Base-by-base conservation (phyloP, 1,284 basidiomycete species). In the Sporisorium graminicola region DNA sequence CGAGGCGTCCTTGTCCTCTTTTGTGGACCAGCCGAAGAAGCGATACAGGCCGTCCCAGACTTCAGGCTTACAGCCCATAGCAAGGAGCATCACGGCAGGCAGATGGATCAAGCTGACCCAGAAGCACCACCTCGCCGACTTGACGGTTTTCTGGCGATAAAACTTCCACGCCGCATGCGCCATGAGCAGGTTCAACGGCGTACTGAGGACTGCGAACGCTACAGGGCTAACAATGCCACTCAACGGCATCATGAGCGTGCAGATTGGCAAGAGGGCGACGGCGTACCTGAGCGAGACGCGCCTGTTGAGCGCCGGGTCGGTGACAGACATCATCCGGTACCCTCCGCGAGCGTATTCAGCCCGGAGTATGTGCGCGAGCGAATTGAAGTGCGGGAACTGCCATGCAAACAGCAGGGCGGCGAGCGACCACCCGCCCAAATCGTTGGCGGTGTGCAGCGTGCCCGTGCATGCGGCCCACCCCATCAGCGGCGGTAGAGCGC, bases 301-400 rank as follows among this genome's bases (percentile, higher is more conserved):
- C 0, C 94, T 90, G 84, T 98, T 99, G 79, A 93, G 91, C 13
- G 87, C 83, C 0, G 96, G 94, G 47, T 91, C 89, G 50, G 93
- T 87, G 61, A 95, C 92, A 26, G 92, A 91, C 40, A 98, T 90
- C 97, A 99, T 99, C 44, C 90, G 90, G 85, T 97, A 99, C 18
- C 95, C 96, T 6, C 93, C 94, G 81, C 94, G 90, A 0, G 96
- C 94, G 86, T 99, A 99, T 35, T 93, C 92, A 18, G 90, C 91
- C 27, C 95, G 90, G 14, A 97, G 90, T 54, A 95, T 89, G 86
- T 98, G 90, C 3, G 95, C 91, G n/a, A 99, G 89, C 1, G 94
- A 88, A 87, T 97, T 98, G 88, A 99, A 99, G 86, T 99, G 97
- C 20, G 97, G 96, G 86, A 99, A 99, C 85, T 99, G 97, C 97